phyloP scores from a whole-genome alignment of 768 basidiomycete species.

The Basidioascus undulatus region DNA sequence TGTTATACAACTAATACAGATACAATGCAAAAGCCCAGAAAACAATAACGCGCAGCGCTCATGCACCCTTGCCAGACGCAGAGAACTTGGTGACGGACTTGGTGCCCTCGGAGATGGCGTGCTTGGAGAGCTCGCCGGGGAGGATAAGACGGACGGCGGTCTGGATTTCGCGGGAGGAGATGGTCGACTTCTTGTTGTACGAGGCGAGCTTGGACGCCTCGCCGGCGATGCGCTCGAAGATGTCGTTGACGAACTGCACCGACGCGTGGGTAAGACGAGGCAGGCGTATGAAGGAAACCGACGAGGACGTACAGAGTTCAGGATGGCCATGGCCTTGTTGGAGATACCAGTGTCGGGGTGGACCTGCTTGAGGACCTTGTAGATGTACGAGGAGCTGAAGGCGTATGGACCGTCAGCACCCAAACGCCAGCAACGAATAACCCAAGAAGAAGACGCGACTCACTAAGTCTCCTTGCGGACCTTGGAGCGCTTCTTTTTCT shows the following conservation, averaged over 20 bases:
- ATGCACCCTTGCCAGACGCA: too few relatives aligned
- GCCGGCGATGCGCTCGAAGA: constrained; percentile 75
- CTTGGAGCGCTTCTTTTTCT: constrained; percentile 79
- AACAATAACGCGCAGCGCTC: too few relatives aligned
- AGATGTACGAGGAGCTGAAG: constrained; percentile 56
- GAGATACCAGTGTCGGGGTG: constrained; percentile 98
- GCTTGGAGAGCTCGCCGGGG: constrained; percentile 84
- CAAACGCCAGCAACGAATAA: not conserved
- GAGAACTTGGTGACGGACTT: constrained; percentile 76
- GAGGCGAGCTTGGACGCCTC: constrained; percentile 39
- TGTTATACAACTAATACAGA: too few relatives aligned
- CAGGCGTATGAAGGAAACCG: too few relatives aligned
- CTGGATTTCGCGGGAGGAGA: constrained; percentile 95
- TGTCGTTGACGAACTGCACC: constrained; percentile 83
- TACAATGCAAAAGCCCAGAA: too few relatives aligned
- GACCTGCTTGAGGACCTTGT: constrained; percentile 90
- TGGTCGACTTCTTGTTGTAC: constrained; percentile 36
- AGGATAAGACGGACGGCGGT: constrained; percentile 91
- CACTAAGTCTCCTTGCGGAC: constrained; percentile 62
- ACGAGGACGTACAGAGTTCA: too few relatives aligned
- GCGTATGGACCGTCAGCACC: not conserved
- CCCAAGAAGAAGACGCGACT: not conserved
- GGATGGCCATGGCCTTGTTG: constrained; percentile 82
- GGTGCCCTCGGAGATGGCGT: constrained; percentile 81
- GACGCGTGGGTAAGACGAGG: too few relatives aligned